These are phyloP conservation scores for Exophiala viscosa DNA, from an alignment of 2,329 filamentous ascomycete genomes.

Conservation along the genomic window DNA sequence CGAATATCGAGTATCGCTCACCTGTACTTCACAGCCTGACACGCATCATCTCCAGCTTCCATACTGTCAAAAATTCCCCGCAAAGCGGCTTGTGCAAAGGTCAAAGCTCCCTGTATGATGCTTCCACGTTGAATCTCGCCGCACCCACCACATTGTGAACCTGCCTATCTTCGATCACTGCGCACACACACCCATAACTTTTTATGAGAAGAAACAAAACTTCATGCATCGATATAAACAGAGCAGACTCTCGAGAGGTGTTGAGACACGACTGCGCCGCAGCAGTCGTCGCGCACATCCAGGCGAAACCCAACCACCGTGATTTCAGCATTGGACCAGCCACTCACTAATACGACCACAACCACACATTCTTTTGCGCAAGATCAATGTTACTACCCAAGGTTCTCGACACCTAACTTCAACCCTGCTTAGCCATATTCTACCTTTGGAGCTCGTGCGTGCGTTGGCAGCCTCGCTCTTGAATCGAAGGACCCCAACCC, in stretches of 20 bases:
- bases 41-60: constrained; percentile 5
- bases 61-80: constrained; percentile 1
- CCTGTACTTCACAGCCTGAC: neutral
- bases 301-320: constrained; percentile 22
- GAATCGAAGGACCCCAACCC: constrained; percentile 3
- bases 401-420: constrained; percentile 7
- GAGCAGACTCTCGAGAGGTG: neutral
- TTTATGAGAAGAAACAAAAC: neutral
- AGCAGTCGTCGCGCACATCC: constrained; percentile 6
- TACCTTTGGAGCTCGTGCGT: constrained; percentile 1
- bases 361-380: constrained; percentile 12
- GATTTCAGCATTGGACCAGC: constrained; percentile 25
- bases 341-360: constrained; percentile 13
- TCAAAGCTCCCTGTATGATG: constrained; percentile 1
- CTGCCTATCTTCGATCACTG: constrained; percentile 5
- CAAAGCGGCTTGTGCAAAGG: constrained; percentile 9
- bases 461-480: neutral
- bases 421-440: constrained; percentile 15
- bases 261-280: constrained; percentile 14
- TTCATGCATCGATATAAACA: constrained; percentile 6
- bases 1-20: neutral
- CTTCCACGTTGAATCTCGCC: constrained; percentile 3
- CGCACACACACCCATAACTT: constrained; percentile 2
- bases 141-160: constrained; percentile 14
- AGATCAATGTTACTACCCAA: constrained; percentile 19